Base-by-base conservation (phyloP, 495 filamentous ascomycete species). In the Aeminium ludgeri region DNA sequence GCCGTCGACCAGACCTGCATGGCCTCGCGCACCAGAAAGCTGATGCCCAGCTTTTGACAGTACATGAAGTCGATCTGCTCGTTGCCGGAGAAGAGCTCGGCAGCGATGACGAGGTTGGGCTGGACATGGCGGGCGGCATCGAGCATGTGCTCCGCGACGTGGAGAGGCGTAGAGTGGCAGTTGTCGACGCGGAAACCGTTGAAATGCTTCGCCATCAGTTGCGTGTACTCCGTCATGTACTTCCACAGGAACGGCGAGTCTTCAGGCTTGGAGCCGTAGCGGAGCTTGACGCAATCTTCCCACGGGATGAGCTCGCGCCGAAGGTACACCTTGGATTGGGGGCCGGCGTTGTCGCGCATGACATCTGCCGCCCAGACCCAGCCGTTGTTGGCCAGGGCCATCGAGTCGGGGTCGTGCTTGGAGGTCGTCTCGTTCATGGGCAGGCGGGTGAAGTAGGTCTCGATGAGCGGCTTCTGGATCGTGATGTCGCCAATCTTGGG, bases 351-450 rank as follows among this genome's bases (percentile, higher is more conserved):
- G 59, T 99, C 91, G 18, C 80, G 74, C 60, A 96, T 71, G 0
- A 85, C 86, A 55, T 93, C 85, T 11, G 89, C 86, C 46, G 82
- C 85, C 91, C 91, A 99, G 15, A 96, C 84, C 91, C 91, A 99
- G 43, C 91, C 91, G 55, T 99, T 99, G 61, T 94, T 95, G 23
- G 78, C 86, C 13, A 99, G 61, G 2, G 83, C 82, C 27, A 96
- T 62, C 35, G 80, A 74, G 42, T 80, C 80, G 1, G 73, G 65
- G 32, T 74, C 74, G 53, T 93, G 77, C 56, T 82, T 78, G 45
- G 70, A 69, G 0, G 91, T 94, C 20, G 66, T 68, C 5, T 80
- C 73, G 46, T 93, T 93, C 23, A 67, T 54, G 1, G 89, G 83
- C 17, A 99, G 70, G 12, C 91, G 76, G 4, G 87, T 94, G 62